Evolutionary conservation across 345 rosid genomes (phyloP).

Genomic region (Hibiscus trionum): DNA sequence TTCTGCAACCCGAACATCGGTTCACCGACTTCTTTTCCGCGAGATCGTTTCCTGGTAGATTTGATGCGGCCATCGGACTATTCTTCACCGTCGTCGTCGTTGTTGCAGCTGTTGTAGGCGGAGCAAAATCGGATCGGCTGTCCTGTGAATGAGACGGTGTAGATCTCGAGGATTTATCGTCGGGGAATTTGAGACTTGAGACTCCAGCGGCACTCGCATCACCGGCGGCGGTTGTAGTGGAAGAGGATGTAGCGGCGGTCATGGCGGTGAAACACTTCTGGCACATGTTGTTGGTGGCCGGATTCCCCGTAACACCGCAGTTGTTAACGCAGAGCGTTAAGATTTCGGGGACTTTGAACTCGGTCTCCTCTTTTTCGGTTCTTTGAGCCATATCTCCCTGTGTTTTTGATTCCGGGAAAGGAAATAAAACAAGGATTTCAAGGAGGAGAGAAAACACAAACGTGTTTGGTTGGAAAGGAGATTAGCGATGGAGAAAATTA

Average conservation of each 20-base stretch:
- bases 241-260: constrained; percentile 26
- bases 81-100: constrained; percentile 9
- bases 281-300: constrained; percentile 93
- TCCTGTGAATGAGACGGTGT: constrained; percentile 24
- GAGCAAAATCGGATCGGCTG: constrained; percentile 10
- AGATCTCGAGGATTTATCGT: constrained; percentile 50
- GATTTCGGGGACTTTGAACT: constrained; percentile 82
- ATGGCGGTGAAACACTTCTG: constrained; percentile 86
- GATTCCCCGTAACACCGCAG: constrained; percentile 81
- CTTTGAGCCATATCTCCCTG: constrained; percentile 50
- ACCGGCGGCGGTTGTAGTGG: not conserved
- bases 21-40: constrained; percentile 57
- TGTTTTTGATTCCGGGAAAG: not conserved
- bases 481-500: not conserved
- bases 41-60: constrained; percentile 20
- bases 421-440: not conserved
- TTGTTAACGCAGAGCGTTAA: constrained; percentile 63
- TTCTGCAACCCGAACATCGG: constrained; percentile 79
- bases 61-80: constrained; percentile 6
- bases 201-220: constrained; percentile 20
- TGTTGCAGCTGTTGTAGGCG: constrained; percentile 13
- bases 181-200: constrained; percentile 37
- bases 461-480: not conserved
- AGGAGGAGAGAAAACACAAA: not conserved
- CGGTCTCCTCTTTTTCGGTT: constrained; percentile 93